Evolutionary conservation across 352 stramenopile genomes (phyloP).

Genomic region (Elongisporangium anandrum): DNA sequence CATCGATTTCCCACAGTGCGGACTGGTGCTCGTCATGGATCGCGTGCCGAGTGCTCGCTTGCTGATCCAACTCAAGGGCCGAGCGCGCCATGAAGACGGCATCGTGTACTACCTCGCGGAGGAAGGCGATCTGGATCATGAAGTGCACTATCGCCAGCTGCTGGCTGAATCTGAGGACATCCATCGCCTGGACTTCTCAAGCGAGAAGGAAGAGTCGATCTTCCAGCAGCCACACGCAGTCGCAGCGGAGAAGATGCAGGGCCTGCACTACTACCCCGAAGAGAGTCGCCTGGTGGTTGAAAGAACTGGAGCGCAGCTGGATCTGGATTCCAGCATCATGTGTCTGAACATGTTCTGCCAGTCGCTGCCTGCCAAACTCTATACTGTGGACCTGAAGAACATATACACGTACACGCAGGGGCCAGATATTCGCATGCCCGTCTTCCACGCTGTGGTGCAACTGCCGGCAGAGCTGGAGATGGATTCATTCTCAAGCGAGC

Average conservation of each 20-base stretch:
- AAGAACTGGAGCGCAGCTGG: constrained; percentile 56
- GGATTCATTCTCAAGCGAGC: constrained; percentile 34
- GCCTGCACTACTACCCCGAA: constrained; percentile 14
- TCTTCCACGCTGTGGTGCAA: constrained; percentile 50
- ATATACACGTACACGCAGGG: constrained; percentile 38
- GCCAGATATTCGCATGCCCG: constrained; percentile 13
- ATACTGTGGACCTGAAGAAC: constrained; percentile 43
- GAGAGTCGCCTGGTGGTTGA: constrained; percentile 35
- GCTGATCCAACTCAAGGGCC: constrained; percentile 70
- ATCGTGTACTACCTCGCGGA: constrained; percentile 74
- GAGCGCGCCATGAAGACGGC: constrained; percentile 69
- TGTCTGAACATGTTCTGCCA: constrained; percentile 82
- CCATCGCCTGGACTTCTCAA: constrained; percentile 52
- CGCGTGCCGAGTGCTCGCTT: constrained; percentile 48
- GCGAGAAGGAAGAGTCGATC: constrained; percentile 59
- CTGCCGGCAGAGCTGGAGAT: constrained; percentile 54
- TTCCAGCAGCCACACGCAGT: constrained; percentile 51
- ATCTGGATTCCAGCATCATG: constrained; percentile 69
- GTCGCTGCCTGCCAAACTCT: constrained; percentile 50
- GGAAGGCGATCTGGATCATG: constrained; percentile 36
- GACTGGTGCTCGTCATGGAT: constrained; percentile 59
- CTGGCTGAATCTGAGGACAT: constrained; percentile 43
- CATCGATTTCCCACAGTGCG: constrained; percentile 76
- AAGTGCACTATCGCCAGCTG: constrained; percentile 45
- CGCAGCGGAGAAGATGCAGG: constrained; percentile 31